phyloP scores from a whole-genome alignment of 2,329 filamentous ascomycete species.

The Ceratocystis colombiana region DNA sequence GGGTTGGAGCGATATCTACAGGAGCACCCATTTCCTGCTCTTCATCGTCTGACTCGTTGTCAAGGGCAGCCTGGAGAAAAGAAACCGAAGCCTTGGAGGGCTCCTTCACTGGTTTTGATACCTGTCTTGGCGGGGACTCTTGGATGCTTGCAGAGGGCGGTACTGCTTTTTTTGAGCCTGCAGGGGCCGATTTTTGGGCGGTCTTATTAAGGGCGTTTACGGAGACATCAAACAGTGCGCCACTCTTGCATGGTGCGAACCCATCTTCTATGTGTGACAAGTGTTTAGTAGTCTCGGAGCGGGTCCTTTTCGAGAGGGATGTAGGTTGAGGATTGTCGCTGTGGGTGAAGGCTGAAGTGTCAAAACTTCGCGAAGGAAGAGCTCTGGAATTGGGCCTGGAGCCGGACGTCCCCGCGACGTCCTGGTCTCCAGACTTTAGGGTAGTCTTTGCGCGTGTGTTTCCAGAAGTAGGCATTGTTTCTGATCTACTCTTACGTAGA shows the following conservation, averaged over 20 bases:
- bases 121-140: background rate
- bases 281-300: background rate
- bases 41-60: constrained; percentile 16
- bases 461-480: background rate
- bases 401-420: background rate
- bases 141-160: background rate
- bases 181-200: background rate
- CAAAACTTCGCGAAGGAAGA: background rate
- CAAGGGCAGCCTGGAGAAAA: constrained; percentile 19
- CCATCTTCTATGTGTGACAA: background rate
- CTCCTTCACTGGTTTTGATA: background rate
- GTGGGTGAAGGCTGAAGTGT: constrained; percentile 1
- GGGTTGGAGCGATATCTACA: background rate
- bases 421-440: background rate
- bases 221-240: constrained; percentile 14
- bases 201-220: constrained; percentile 15
- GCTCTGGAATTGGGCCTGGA: background rate
- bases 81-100: background rate
- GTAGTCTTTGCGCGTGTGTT: background rate
- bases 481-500: constrained; percentile 3
- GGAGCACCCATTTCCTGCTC: background rate
- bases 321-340: background rate
- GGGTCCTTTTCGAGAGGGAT: background rate
- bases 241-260: background rate
- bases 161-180: background rate